Evolutionary conservation across 2,329 filamentous ascomycete genomes (phyloP), one percentile per base, ranked within the genome.

Genomic region (Macrophomina pseudophaseolina): DNA sequence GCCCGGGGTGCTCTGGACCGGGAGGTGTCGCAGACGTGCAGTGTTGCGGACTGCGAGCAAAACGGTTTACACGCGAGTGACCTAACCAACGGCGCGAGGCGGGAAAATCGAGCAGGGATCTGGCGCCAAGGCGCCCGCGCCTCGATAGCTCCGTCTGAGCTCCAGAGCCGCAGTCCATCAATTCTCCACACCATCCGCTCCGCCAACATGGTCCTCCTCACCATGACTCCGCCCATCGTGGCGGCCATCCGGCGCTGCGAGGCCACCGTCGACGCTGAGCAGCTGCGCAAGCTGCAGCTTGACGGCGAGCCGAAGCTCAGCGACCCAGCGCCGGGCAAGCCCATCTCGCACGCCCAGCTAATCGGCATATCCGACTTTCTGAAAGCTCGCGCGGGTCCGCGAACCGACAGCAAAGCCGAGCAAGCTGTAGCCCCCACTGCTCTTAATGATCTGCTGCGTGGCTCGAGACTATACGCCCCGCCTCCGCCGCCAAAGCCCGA

Each of bases 401-500:
- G 16, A n/a, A 40, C n/a, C 16, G 60, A 38, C 18, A 58, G 63
- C 56, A 42, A 51, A 18, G 67, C 51, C 7, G 23, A 46, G 12
- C 30, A 12, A 8, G 38, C 12, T 14, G 28, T 38, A 64, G 28
- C 54, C 9, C 44, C 67, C 65, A 84, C 80, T 14, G 23, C 67
- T 18, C 84, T 98, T 12, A 90, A 94, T 71, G 74, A 80, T 40
- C 85, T 98, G 38, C 84, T 98, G 9, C 86, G 83, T 66, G 91
- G 92, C 53, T 87, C 92, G 32, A 84, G 76, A 64, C 81, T 96
- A 69, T 96, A 96, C 78, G 79, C 88, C 9, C 87, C 92, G n/a
- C 92, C 93, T n/a, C 90, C 91, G 14, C 86, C 90, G 5, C 88
- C 90, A 4, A 97, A 93, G 75, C 86, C 88, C 2, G 89, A 93